Conservation (phyloP, 441 rosid genomes). For the Populus trichocarpa region DNA sequence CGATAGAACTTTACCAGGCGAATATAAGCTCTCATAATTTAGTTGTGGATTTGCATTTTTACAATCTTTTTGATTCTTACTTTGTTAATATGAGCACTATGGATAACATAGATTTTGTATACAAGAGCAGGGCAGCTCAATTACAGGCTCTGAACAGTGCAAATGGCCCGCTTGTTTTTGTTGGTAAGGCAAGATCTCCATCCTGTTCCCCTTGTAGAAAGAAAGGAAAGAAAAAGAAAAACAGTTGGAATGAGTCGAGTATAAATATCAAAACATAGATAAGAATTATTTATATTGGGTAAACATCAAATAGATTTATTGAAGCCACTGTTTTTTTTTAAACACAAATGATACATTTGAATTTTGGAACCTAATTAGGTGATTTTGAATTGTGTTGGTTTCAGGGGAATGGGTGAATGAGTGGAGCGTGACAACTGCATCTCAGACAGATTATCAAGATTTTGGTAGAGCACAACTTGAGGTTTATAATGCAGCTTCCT, state of each 20-base stretch:
- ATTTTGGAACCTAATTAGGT: neutral
- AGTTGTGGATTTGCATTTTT: slow-evolving; percentile 75
- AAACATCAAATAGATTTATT: neutral
- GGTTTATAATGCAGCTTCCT: slow-evolving; percentile 62
- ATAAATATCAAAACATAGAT: neutral
- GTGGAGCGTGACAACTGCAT: slow-evolving; percentile 54
- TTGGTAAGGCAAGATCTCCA: slow-evolving; percentile 38
- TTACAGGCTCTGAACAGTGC: slow-evolving; percentile 45
- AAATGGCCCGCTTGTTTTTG: slow-evolving; percentile 60
- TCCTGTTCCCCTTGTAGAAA: neutral
- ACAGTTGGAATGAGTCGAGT: neutral
- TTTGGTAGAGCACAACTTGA: slow-evolving; percentile 65
- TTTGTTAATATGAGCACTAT: slow-evolving; percentile 50
- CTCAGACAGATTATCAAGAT: slow-evolving; percentile 56
- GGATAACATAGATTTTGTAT: slow-evolving; percentile 56
- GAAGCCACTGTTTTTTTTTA: neutral
- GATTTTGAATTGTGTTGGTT: slow-evolving; percentile 4
- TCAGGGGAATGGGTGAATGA: slow-evolving; percentile 86
- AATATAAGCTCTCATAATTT: slow-evolving; percentile 51
- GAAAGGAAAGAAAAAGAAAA: neutral
- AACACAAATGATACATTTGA: neutral
- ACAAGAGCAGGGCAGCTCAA: slow-evolving; percentile 56
- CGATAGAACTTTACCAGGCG: slow-evolving; percentile 62
- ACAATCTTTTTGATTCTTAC: slow-evolving; percentile 62
- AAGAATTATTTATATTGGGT: neutral